A percentile compares a stretch with the other conserved stretches of the same genome.
Conservation (phyloP, 2,329 filamentous ascomycete genomes). For the Fusarium siculi region DNA sequence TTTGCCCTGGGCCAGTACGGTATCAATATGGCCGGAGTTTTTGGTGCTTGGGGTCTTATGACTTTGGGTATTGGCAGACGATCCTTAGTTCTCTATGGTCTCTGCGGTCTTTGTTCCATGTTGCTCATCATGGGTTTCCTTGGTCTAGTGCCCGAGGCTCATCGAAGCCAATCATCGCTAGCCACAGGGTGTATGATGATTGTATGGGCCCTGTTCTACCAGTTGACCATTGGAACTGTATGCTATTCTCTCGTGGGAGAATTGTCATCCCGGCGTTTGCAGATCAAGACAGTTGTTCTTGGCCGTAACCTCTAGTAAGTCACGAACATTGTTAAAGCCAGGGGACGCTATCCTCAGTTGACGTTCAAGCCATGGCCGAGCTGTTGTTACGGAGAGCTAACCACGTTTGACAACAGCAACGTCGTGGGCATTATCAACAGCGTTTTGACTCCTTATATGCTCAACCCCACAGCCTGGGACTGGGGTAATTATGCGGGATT, state of each 20-base stretch:
- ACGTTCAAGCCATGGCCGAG: not conserved
- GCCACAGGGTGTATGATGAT: constrained; percentile 90
- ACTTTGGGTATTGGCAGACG: constrained; percentile 78
- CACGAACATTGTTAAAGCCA: not conserved
- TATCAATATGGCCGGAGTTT: constrained; percentile 82
- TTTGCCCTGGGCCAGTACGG: constrained; percentile 73
- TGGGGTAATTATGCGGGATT: constrained; percentile 90
- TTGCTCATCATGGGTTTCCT: constrained; percentile 87
- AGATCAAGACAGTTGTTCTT: constrained; percentile 92
- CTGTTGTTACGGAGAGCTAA: constrained; percentile 23
- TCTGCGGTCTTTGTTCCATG: constrained; percentile 79
- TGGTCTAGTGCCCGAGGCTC: constrained; percentile 72
- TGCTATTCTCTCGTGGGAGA: constrained; percentile 91
- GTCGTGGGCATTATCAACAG: constrained; percentile 83
- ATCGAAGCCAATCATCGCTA: constrained; percentile 71
- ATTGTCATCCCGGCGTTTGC: constrained; percentile 81
- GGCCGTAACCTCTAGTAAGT: constrained; percentile 79
- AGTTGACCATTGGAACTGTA: constrained; percentile 87
- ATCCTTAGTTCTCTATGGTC: constrained; percentile 78
- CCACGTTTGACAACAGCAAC: constrained; percentile 61
- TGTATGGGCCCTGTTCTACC: constrained; percentile 83
- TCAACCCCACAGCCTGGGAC: constrained; percentile 87
- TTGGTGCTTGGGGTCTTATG: constrained; percentile 86
- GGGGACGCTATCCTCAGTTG: not conserved
- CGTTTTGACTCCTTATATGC: constrained; percentile 90